These are phyloP conservation scores for Oxytropis ochrocephala DNA, from an alignment of 306 rosid species.

Conservation along the genomic window DNA sequence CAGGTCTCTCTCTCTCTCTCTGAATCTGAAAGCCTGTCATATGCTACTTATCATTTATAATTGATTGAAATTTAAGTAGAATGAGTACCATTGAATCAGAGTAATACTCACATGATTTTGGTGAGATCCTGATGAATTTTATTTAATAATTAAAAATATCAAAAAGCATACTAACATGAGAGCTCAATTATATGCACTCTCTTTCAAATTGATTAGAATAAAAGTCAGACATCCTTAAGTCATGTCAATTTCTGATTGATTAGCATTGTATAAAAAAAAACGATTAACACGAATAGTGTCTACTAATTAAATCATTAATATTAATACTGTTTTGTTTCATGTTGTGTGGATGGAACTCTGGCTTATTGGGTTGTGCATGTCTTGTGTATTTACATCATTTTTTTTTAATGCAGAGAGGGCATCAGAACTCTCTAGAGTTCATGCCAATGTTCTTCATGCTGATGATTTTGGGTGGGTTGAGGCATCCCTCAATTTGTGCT, in stretches of 20 bases:
- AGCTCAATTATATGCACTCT: too few relatives aligned
- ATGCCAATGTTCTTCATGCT: slow-evolving; percentile 53
- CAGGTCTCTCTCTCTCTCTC: slow-evolving; percentile 38
- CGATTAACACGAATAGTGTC: too few relatives aligned
- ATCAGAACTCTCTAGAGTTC: slow-evolving; percentile 70
- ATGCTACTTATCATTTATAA: too few relatives aligned
- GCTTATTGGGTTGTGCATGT: background rate
- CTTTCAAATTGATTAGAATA: too few relatives aligned
- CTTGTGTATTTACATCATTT: background rate
- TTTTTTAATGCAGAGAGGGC: slow-evolving; percentile 56
- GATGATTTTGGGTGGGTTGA: slow-evolving; percentile 64
- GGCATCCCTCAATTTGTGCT: slow-evolving; percentile 45
- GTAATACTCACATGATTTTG: background rate
- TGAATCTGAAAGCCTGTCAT: background rate
- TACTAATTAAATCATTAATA: too few relatives aligned
- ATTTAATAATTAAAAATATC: too few relatives aligned
- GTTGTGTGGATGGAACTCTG: too few relatives aligned
- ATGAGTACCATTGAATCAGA: background rate
- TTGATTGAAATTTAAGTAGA: background rate
- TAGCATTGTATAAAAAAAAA: too few relatives aligned
- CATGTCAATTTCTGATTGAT: too few relatives aligned
- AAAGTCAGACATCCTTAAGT: too few relatives aligned
- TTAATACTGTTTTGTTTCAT: background rate
- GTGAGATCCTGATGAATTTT: background rate
- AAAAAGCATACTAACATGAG: too few relatives aligned